phyloP scores from a whole-genome alignment of 106 monocot genomes.

The Xerophyta viscosa region DNA sequence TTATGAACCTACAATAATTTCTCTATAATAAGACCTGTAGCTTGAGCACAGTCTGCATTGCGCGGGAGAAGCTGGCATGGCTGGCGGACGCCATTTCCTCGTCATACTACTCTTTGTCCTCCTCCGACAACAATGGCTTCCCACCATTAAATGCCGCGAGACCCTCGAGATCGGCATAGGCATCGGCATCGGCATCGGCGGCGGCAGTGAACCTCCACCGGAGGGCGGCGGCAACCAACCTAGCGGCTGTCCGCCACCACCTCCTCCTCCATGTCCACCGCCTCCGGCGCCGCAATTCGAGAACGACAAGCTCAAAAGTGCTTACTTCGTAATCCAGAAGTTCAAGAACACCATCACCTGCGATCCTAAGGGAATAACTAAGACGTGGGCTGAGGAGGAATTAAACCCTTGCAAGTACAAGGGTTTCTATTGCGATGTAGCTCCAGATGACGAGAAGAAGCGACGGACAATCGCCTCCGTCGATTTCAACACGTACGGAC shows the following conservation, averaged over 20 bases:
- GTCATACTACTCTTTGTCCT: too few species aligned
- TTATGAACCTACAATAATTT: too few species aligned
- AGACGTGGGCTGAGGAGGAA: slow-evolving; percentile 14
- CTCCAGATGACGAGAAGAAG: slow-evolving; percentile 17
- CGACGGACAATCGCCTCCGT: slow-evolving; percentile 30
- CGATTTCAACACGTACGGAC: slow-evolving; percentile 40
- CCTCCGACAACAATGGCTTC: too few species aligned
- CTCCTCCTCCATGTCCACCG: not conserved
- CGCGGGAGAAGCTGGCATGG: too few species aligned
- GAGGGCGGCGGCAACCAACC: too few species aligned
- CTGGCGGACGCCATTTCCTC: too few species aligned
- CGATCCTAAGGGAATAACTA: slow-evolving; percentile 24
- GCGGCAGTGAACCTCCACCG: not conserved
- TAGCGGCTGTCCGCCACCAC: too few species aligned
- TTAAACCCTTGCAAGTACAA: slow-evolving; percentile 28
- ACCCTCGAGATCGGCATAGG: slow-evolving; percentile 1
- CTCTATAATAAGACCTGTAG: too few species aligned
- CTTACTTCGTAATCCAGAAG: slow-evolving; percentile 23
- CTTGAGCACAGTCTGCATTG: too few species aligned
- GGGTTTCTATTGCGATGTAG: slow-evolving; percentile 44
- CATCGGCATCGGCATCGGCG: slow-evolving; percentile 8
- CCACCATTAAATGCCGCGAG: not conserved
- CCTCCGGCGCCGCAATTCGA: slow-evolving; percentile 11
- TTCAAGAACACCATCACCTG: slow-evolving; percentile 46
- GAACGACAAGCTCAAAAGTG: slow-evolving; percentile 20